Conservation (phyloP, 495 filamentous ascomycete genomes). For the Aspergillus biplanus region DNA sequence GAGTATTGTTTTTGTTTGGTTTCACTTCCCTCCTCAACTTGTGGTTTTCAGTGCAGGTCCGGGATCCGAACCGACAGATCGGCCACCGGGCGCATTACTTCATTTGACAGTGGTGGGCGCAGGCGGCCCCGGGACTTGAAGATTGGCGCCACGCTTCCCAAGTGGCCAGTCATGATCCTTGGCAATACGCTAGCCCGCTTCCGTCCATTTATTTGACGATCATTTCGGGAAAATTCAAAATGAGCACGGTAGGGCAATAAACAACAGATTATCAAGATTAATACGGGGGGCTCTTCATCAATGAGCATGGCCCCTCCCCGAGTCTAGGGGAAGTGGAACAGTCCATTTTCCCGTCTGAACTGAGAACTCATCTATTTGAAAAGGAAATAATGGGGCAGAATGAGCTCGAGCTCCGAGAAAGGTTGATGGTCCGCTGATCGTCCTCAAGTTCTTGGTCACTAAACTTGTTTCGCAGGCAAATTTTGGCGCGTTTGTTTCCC, state of each 20-base stretch:
- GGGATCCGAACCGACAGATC: neutral
- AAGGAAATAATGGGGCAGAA: too few relatives aligned
- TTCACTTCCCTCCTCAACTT: neutral
- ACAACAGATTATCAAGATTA: too few relatives aligned
- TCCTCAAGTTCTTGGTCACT: constrained; percentile 7
- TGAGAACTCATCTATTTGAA: too few relatives aligned
- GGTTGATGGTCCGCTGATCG: constrained; percentile 16
- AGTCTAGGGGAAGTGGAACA: neutral
- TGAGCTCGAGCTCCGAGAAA: neutral
- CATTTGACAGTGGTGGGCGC: constrained; percentile 5
- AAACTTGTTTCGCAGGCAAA: neutral
- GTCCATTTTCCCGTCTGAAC: neutral
- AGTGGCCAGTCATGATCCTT: neutral
- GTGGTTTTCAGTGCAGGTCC: neutral
- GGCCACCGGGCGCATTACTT: constrained; percentile 13
- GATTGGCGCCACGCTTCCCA: neutral
- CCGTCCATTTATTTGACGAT: neutral
- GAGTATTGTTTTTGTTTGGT: neutral
- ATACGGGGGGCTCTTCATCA: too few relatives aligned
- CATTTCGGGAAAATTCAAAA: constrained; percentile 13
- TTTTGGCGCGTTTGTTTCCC: neutral
- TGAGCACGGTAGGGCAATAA: too few relatives aligned
- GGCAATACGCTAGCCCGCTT: constrained; percentile 1
- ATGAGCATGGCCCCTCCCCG: neutral
- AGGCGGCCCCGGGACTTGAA: neutral